A percentile compares a stretch with the other conserved stretches of the same genome.
Conservation (phyloP, 2,329 filamentous ascomycete species). For the Diaporthe sp. region DNA sequence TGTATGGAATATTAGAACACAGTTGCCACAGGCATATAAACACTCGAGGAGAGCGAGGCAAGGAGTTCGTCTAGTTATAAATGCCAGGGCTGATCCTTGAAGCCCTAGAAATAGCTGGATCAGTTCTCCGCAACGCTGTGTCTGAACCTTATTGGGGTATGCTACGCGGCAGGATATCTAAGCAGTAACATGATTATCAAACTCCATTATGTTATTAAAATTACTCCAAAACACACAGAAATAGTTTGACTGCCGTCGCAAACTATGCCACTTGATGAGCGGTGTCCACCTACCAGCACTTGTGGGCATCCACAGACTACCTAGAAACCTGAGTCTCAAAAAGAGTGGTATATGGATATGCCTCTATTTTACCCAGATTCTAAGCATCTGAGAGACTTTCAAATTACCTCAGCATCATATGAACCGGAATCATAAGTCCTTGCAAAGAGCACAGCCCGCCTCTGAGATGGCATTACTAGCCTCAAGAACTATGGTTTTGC, state of each 20-base stretch:
- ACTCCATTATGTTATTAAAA: background rate
- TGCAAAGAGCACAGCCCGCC: background rate
- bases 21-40: background rate
- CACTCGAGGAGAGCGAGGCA: background rate
- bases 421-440: background rate
- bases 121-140: no score
- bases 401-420: background rate
- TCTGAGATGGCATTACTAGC: background rate
- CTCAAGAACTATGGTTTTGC: background rate
- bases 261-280: background rate
- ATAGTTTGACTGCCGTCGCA: background rate
- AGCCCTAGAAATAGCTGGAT: no score
- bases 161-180: background rate
- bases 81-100: no score
- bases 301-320: background rate
- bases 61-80: no score
- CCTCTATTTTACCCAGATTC: no score
- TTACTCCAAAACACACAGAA: background rate
- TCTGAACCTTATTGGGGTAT: no score
- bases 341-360: no score
- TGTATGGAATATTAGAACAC: background rate
- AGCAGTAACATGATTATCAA: background rate
- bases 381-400: no score
- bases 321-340: no score
- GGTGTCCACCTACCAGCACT: background rate